Evolutionary conservation across 768 basidiomycete genomes (phyloP).

Genomic region (Tulasnella sp.): DNA sequence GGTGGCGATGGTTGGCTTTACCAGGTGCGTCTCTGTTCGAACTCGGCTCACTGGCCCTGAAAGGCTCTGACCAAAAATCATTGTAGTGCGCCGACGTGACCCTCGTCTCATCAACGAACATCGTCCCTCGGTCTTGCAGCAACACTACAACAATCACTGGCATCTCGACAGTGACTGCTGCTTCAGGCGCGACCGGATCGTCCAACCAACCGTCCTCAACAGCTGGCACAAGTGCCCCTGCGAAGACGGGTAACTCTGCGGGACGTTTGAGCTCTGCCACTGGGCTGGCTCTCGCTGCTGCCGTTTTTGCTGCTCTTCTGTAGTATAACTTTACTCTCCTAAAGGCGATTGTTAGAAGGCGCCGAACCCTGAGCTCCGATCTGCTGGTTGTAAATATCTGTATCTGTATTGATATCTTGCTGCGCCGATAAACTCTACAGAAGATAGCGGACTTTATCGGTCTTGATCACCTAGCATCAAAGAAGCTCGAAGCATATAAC

Average conservation of each 20-base stretch:
- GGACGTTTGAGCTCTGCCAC: neutral
- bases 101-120: conserved; percentile 37
- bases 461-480: neutral
- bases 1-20: conserved; percentile 67
- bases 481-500: too few species aligned
- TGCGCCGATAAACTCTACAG: neutral
- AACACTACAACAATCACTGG: neutral
- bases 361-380: too few species aligned
- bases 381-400: neutral
- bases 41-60: neutral
- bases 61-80: neutral
- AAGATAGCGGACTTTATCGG: neutral
- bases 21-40: conserved; percentile 41
- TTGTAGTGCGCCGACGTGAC: conserved; percentile 72
- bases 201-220: neutral
- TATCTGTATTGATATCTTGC: neutral
- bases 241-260: neutral
- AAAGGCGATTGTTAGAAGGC: too few species aligned
- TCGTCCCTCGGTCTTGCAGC: conserved; percentile 28
- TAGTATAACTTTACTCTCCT: too few species aligned
- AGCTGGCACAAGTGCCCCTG: neutral
- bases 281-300: neutral
- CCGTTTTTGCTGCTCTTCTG: neutral
- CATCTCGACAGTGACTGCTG: neutral
- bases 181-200: neutral